Base-by-base conservation (phyloP, 179 eudicot species). In the Silene coronaria region DNA sequence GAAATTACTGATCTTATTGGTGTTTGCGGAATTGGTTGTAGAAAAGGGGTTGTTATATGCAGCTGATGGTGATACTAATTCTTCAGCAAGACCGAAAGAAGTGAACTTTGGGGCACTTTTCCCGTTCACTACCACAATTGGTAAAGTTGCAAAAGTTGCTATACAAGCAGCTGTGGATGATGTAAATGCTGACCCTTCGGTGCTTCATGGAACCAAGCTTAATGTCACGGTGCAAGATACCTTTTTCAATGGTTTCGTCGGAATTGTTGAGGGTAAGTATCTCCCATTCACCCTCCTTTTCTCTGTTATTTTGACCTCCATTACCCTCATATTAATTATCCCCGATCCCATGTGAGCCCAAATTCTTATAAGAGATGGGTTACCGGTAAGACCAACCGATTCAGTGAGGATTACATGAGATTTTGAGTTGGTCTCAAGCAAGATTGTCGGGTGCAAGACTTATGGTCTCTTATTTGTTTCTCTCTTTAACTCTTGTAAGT, bases 101-200 rank as follows among this genome's bases (percentile, higher is more conserved):
- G 90, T 91, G 59, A 85, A 86, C 28, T 77, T 89, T 77, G 97
- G 95, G 26, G 83, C 86, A 22, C 81, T 90, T 19, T 61, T 88
- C 21, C 59, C 90, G 5, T 82, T 82, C 32, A 72, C 76, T 70
- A 83, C 88, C 57, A 67, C 74, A 13, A 79, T 82, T 45, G 94
- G 92, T 23, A 88, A 86, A 81, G 94, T 87, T 68, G 94, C 90
- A n/a, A 91, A 88, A 81, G 80, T 91, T 71, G 97, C 95, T 61
- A 67, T 91, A 21, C 80, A 86, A 70, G 89, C 95, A 60, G 97
- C 97, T 16, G 58, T 87, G 12, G 85, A 88, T 78, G 94, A 88
- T 81, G 91, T 91, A 30, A 91, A 91, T 77, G 81, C 92, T 36
- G 75, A 82, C 77, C 87, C 87, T 27, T 72, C 70, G 34, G 77